phyloP scores from a whole-genome alignment of 768 basidiomycete genomes.

The Tulasnella sp. region DNA sequence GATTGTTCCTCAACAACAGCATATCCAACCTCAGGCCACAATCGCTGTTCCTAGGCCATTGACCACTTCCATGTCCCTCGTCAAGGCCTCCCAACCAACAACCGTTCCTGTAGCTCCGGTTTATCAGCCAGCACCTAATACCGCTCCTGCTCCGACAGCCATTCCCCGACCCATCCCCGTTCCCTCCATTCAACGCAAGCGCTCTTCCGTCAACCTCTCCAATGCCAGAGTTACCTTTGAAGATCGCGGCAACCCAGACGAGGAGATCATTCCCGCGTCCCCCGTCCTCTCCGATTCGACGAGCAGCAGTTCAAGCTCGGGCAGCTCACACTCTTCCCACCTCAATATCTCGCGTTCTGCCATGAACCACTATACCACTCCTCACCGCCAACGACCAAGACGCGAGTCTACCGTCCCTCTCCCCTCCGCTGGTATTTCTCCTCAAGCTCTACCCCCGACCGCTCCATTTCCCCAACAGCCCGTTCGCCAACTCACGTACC shows the following conservation, averaged over 20 bases:
- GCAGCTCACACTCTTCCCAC: constrained; percentile 11
- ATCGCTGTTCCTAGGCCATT: background rate
- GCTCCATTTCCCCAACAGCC: constrained; percentile 4
- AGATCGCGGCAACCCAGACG: background rate
- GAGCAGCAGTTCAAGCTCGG: constrained; percentile 4
- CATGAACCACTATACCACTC: constrained; percentile 12
- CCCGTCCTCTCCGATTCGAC: constrained; percentile 12
- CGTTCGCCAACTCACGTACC: background rate
- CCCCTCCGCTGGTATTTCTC: too few species aligned
- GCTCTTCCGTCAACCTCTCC: background rate
- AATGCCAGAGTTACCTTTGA: background rate
- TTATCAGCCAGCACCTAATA: background rate
- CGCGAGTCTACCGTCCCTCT: background rate
- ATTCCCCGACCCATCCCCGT: background rate
- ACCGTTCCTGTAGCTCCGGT: background rate
- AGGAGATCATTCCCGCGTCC: background rate
- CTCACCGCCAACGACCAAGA: background rate
- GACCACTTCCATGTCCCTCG: constrained; percentile 4
- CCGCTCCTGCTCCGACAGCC: too few species aligned
- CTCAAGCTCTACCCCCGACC: background rate
- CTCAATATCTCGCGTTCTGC: constrained; percentile 10
- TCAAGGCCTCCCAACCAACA: background rate
- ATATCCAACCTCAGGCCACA: background rate
- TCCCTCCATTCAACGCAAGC: background rate
- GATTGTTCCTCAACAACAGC: background rate